A percentile compares a stretch with the other conserved stretches of the same genome.
These are phyloP conservation scores for Xerocomellus dryophilus DNA, from an alignment of 768 basidiomycete genomes.

Conservation along the genomic window DNA sequence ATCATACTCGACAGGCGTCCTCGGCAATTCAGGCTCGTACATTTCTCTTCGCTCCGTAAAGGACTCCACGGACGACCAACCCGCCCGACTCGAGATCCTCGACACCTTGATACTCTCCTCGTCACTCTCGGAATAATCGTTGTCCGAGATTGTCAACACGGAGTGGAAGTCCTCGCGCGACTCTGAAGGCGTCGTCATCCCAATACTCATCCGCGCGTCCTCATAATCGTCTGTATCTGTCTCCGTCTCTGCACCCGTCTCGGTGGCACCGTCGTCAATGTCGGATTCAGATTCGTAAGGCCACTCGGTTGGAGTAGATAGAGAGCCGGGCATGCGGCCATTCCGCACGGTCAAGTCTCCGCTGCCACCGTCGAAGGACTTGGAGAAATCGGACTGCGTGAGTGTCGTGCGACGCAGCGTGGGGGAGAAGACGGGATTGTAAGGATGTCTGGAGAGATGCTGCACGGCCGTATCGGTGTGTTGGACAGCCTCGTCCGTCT, in stretches of 20 bases:
- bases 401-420: slow-evolving; percentile 42
- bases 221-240: slow-evolving; percentile 71
- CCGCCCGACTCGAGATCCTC: slow-evolving; percentile 36
- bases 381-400: slow-evolving; percentile 44
- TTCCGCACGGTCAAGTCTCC: slow-evolving; percentile 32
- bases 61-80: slow-evolving; percentile 26
- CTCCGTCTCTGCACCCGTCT: slow-evolving; percentile 67
- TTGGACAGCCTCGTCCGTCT: slow-evolving; percentile 45
- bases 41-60: slow-evolving; percentile 14
- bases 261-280: slow-evolving; percentile 44
- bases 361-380: slow-evolving; percentile 29
- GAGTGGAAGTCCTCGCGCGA: slow-evolving; percentile 78
- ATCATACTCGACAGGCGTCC: slow-evolving; percentile 46
- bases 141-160: slow-evolving; percentile 65
- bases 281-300: slow-evolving; percentile 46
- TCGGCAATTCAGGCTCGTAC: slow-evolving; percentile 1
- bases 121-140: slow-evolving; percentile 57
- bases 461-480: slow-evolving; percentile 49
- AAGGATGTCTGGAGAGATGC: slow-evolving; percentile 33
- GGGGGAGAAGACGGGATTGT: slow-evolving; percentile 24
- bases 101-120: slow-evolving; percentile 79
- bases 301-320: slow-evolving; percentile 23
- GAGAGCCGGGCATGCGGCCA: slow-evolving; percentile 20
- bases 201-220: slow-evolving; percentile 68
- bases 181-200: slow-evolving; percentile 60